Base-by-base conservation (phyloP, 1,139 yeast species). In the Geotrichum reessii region DNA sequence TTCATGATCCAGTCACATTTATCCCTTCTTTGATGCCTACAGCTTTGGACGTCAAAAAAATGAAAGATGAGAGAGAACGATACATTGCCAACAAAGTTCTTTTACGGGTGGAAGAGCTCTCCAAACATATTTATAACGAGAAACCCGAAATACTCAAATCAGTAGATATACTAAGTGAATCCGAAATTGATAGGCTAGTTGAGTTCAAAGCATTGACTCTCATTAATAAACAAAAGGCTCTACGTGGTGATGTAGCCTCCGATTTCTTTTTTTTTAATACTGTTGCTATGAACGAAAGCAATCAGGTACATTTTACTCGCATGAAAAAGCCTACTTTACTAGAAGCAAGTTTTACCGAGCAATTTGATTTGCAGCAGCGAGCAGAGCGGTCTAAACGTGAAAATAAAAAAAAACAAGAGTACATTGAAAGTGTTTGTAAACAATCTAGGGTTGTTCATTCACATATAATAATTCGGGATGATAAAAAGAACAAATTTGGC, bases 201-300 rank as follows among this genome's bases (percentile, higher is more conserved):
- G 99, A 93, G 74, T 77, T 91, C 65, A 91, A 89, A 70, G 78
- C 89, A 0, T 78, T 93, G 63, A 82, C 86, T 63, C 74, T 92
- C 24, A 76, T 91, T 58, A 81, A 91, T 6, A 86, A 86, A 67
- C 96, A 91, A 70, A 92, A 91, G 68, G 87, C 87, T 53, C 69
- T 92, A 58, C 85, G 96, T 65, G 90, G 90, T 64, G 84, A 81
- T 63, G 72, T 93, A 49, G 73, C 90, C 11, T 79, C 85, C 33
- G 81, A 84, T 58, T 80, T 86, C 42, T 86, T 92, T 56, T 74
- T 73, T 57, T 74, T 75, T 67, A 72, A 74, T 63, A 67, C 74
- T 2, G 69, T 73, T 11, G 73, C 75, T 1, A 65, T 75, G 59
- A 72, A 76, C 54, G 74, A 73, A 52, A 62, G 70, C 33, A 75